A percentile compares a stretch with the other conserved stretches of the same genome.
Conservation (phyloP, 257 asterid species). For the Handroanthus guayacan region DNA sequence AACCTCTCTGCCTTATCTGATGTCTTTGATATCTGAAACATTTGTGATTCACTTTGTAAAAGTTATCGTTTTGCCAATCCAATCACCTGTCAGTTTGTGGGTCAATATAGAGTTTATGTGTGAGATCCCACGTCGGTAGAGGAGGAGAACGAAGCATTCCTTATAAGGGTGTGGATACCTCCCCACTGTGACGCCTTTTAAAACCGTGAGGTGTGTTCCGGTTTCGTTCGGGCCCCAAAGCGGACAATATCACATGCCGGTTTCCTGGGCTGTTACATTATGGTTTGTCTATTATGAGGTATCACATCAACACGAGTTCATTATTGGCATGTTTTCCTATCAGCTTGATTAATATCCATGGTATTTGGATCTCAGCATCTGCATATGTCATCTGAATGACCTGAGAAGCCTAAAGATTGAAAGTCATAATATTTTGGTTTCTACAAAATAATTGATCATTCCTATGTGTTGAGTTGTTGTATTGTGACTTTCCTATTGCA, state of each 20-base stretch:
- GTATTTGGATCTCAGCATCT: neutral
- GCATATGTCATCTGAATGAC: neutral
- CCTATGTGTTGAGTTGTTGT: neutral
- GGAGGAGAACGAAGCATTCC: no score
- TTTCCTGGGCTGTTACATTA: no score
- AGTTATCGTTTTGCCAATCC: neutral
- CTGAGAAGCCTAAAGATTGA: neutral
- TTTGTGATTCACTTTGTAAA: conserved; percentile 7
- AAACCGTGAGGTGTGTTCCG: no score
- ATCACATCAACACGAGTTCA: neutral
- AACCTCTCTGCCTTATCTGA: conserved; percentile 1
- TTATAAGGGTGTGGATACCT: no score
- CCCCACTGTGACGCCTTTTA: no score
- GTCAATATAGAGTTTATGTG: neutral
- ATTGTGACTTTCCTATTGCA: neutral
- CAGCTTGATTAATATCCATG: neutral
- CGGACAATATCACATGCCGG: no score
- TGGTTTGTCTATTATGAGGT: neutral
- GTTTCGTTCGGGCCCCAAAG: no score
- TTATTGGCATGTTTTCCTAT: neutral
- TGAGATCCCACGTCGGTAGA: no score
- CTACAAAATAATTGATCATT: neutral
- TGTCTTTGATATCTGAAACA: conserved; percentile 4
- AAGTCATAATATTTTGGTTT: neutral
- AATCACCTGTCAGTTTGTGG: neutral